Conservation (phyloP, 2,329 filamentous ascomycete genomes). For the Arthrobotrys iridis region DNA sequence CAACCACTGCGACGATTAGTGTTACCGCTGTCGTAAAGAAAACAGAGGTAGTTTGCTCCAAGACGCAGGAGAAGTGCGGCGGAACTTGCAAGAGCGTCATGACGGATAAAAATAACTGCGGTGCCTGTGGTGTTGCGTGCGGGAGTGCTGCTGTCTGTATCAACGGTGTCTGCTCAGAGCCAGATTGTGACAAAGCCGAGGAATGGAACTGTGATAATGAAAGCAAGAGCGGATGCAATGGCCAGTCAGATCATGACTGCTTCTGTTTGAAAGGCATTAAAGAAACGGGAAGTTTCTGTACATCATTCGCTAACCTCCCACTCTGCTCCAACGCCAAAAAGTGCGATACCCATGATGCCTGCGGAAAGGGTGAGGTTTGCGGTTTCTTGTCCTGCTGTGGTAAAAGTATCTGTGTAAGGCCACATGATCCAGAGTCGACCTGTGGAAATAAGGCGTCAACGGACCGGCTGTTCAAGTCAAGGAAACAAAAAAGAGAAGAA, state of each 20-base stretch:
- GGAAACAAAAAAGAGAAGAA: constrained; percentile 21
- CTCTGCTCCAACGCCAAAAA: constrained; percentile 3
- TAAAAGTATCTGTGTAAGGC: constrained; percentile 24
- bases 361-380: constrained; percentile 23
- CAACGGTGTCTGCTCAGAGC: constrained; percentile 41
- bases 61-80: constrained; percentile 6
- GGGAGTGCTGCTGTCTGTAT: constrained; percentile 21
- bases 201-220: constrained; percentile 15
- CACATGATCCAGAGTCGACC: not conserved
- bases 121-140: constrained; percentile 21
- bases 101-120: constrained; percentile 31
- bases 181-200: constrained; percentile 15
- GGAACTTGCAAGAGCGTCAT: constrained; percentile 36
- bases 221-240: constrained; percentile 24
- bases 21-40: constrained; percentile 1
- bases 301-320: constrained; percentile 33
- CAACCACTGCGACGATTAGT: constrained; percentile 6
- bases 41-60: not conserved
- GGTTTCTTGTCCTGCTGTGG: constrained; percentile 19
- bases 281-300: constrained; percentile 33
- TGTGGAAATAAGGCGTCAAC: constrained; percentile 8
- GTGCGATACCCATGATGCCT: constrained; percentile 14
- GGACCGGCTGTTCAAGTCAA: constrained; percentile 16
- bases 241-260: constrained; percentile 5
- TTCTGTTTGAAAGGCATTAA: constrained; percentile 31